Evolutionary conservation across 768 basidiomycete genomes (phyloP).

Genomic region (Hygrophorus russula): DNA sequence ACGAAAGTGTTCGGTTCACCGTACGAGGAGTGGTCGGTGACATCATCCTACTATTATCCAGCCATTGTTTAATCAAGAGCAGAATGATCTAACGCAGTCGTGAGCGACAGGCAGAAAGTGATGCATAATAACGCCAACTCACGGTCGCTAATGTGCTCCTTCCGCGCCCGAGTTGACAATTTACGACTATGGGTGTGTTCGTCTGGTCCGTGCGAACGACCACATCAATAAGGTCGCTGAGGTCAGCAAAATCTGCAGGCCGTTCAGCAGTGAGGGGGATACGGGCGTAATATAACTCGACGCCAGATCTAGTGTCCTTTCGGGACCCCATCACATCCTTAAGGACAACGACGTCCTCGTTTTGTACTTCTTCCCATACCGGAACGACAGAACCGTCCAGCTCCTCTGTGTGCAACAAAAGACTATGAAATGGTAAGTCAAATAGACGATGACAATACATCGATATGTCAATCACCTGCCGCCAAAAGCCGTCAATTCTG

Average conservation of each 20-base stretch:
- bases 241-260: conserved; percentile 62
- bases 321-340: conserved; percentile 79
- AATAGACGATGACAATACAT: not conserved
- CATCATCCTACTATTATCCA: conserved; percentile 32
- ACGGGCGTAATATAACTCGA: conserved; percentile 68
- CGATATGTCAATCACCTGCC: conserved; percentile 54
- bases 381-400: conserved; percentile 82
- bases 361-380: conserved; percentile 84
- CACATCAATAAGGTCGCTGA: conserved; percentile 69
- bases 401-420: conserved; percentile 86
- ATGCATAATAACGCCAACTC: conserved; percentile 12
- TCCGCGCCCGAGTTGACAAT: conserved; percentile 91
- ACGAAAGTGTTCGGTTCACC: conserved; percentile 24
- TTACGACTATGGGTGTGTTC: conserved; percentile 78
- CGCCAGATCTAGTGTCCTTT: conserved; percentile 25
- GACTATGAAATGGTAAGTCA: conserved; percentile 24
- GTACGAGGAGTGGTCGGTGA: conserved; percentile 19
- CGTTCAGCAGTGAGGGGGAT: conserved; percentile 92
- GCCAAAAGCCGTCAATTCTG: conserved; percentile 75
- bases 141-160: conserved; percentile 88
- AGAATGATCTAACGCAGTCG: conserved; percentile 50
- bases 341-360: conserved; percentile 63
- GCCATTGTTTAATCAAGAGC: conserved; percentile 77
- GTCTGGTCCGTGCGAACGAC: conserved; percentile 53
- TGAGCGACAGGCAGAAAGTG: not conserved